These are phyloP conservation scores for Cyphellophora europaea DNA, from an alignment of 2,329 filamentous ascomycete genomes.

Conservation along the genomic window DNA sequence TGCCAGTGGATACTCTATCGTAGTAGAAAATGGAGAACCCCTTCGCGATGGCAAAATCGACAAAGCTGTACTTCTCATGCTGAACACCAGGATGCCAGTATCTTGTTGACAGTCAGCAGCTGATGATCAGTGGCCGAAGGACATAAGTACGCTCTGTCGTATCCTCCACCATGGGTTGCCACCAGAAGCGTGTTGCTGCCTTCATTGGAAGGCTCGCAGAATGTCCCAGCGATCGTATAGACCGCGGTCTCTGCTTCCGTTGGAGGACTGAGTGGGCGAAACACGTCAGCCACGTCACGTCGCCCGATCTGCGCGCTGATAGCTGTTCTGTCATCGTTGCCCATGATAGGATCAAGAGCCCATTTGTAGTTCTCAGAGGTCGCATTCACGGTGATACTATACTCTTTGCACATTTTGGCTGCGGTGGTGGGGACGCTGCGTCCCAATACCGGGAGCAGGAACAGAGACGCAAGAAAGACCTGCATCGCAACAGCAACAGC, in stretches of 20 bases:
- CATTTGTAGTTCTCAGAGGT: conserved; percentile 5
- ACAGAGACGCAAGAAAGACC: background rate
- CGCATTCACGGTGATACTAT: conserved; percentile 2
- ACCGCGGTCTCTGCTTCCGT: conserved; percentile 1
- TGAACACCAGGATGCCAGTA: conserved; percentile 4
- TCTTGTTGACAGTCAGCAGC: conserved; percentile 1
- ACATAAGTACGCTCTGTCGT: conserved; percentile 2
- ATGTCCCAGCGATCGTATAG: conserved; percentile 5
- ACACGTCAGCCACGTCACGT: conserved; percentile 1
- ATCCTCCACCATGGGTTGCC: conserved; percentile 4
- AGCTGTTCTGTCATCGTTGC: conserved; percentile 3
- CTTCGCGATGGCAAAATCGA: conserved; percentile 3
- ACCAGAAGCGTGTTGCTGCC: conserved; percentile 4
- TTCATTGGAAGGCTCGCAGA: conserved; percentile 2
- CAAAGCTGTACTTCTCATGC: conserved; percentile 5
- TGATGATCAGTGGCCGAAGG: background rate
- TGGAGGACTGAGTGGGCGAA: background rate
- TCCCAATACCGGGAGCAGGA: background rate
- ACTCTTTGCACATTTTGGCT: conserved; percentile 2
- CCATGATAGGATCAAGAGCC: conserved; percentile 1
- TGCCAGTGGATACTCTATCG: conserved; percentile 2
- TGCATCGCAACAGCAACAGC: background rate
- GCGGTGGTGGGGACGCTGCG: background rate
- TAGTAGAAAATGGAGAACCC: conserved; percentile 7
- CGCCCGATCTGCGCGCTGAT: conserved; percentile 1